phyloP scores from a whole-genome alignment of 2,329 filamentous ascomycete genomes.

The Claviceps africana region DNA sequence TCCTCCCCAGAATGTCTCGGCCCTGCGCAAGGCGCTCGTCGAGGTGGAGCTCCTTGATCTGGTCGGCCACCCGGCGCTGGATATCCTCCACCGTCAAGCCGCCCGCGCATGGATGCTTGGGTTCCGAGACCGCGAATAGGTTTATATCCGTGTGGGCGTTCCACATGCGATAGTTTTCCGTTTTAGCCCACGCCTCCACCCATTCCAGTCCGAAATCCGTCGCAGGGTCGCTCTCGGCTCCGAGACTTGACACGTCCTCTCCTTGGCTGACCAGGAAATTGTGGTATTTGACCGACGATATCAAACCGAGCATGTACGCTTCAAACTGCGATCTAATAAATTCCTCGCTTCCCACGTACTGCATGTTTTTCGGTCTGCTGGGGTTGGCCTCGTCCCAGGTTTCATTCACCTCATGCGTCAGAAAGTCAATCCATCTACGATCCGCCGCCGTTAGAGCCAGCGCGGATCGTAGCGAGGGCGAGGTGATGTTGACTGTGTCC shows the following conservation, averaged over 20 bases:
- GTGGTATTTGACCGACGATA: slow-evolving; percentile 83
- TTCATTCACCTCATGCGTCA: slow-evolving; percentile 85
- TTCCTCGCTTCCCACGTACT: slow-evolving; percentile 90
- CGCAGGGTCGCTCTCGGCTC: slow-evolving; percentile 72
- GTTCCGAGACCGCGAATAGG: slow-evolving; percentile 88
- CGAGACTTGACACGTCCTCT: slow-evolving; percentile 52
- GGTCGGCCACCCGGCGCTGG: slow-evolving; percentile 75
- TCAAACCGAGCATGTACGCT: slow-evolving; percentile 80
- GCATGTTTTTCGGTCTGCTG: slow-evolving; percentile 79
- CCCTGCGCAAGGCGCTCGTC: slow-evolving; percentile 80
- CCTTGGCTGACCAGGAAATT: slow-evolving; percentile 52
- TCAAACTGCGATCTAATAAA: slow-evolving; percentile 96
- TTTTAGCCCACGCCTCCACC: slow-evolving; percentile 73
- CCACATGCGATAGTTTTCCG: slow-evolving; percentile 88
- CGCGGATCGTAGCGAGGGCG: slow-evolving; percentile 60
- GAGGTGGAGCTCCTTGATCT: slow-evolving; percentile 84
- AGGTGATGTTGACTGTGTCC: slow-evolving; percentile 69
- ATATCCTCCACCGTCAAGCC: slow-evolving; percentile 90
- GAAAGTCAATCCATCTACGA: slow-evolving; percentile 88
- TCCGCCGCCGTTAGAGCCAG: slow-evolving; percentile 73
- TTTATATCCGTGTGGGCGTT: slow-evolving; percentile 66
- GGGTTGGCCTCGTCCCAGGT: slow-evolving; percentile 94
- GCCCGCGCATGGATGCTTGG: slow-evolving; percentile 83
- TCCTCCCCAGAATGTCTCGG: slow-evolving; percentile 73
- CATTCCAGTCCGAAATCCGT: slow-evolving; percentile 74